phyloP scores from a whole-genome alignment of 108 stramenopile genomes.

The Stephanodiscus minutulus region DNA sequence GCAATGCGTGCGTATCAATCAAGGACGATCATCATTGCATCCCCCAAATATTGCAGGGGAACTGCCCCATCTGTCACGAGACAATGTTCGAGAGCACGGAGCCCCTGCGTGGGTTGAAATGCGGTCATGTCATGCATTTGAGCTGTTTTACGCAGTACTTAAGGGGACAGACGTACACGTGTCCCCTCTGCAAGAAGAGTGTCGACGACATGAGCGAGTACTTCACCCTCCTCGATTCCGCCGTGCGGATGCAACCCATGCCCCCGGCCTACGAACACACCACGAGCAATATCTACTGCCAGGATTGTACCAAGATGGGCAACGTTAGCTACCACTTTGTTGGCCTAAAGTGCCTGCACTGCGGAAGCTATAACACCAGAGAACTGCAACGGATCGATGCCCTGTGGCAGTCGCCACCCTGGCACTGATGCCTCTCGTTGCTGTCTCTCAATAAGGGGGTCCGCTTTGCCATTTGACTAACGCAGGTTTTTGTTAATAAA shows the following conservation, averaged over 20 bases:
- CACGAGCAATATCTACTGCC: constrained; percentile 83
- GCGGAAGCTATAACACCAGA: constrained; percentile 87
- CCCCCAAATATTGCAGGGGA: constrained; percentile 89
- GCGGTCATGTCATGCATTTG: constrained; percentile 96
- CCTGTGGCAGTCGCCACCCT: constrained; percentile 14
- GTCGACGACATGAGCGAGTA: constrained; percentile 89
- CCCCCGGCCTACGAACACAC: constrained; percentile 71
- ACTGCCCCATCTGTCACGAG: constrained; percentile 93
- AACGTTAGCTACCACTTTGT: constrained; percentile 86
- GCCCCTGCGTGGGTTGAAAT: constrained; percentile 82
- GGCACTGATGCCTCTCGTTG: too few relatives aligned
- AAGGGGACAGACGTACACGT: constrained; percentile 69
- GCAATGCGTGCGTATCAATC: constrained; percentile 94
- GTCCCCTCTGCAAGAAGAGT: constrained; percentile 84
- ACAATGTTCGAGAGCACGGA: constrained; percentile 89
- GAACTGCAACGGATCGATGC: constrained; percentile 72
- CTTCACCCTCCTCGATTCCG: constrained; percentile 82
- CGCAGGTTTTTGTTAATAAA: too few relatives aligned
- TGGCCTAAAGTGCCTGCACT: constrained; percentile 77
- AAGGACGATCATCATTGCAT: constrained; percentile 88
- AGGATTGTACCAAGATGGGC: constrained; percentile 82
- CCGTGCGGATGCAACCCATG: constrained; percentile 88
- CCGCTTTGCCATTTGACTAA: too few relatives aligned
- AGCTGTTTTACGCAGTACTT: constrained; percentile 83
- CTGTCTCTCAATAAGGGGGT: too few relatives aligned